These are phyloP conservation scores for Echeveria elegans DNA, from an alignment of 164 flowering plant species.

Conservation along the genomic window DNA sequence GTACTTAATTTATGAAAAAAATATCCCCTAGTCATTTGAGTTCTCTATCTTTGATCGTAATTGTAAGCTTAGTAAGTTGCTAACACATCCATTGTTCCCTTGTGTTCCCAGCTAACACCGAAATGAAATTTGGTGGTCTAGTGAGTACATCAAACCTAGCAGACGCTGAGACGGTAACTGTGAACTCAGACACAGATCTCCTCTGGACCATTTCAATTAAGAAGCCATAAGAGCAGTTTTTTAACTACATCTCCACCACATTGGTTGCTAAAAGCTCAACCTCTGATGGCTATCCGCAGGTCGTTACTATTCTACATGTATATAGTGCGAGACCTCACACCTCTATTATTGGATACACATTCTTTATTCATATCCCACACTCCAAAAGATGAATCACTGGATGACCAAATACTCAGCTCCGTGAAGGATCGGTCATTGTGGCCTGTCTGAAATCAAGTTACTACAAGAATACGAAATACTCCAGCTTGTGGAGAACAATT, in stretches of 20 bases:
- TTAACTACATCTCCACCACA: too few relatives aligned
- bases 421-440: too few relatives aligned
- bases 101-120: conserved; percentile 49
- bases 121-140: conserved; percentile 76
- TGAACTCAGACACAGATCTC: conserved; percentile 68
- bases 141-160: conserved; percentile 82
- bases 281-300: neutral
- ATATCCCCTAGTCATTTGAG: too few relatives aligned
- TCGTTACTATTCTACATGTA: neutral
- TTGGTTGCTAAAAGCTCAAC: too few relatives aligned
- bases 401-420: neutral
- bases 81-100: neutral
- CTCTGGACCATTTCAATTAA: conserved; percentile 89
- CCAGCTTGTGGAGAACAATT: too few relatives aligned
- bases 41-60: too few relatives aligned
- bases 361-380: neutral
- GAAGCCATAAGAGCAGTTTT: conserved; percentile 11
- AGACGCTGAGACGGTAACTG: conserved; percentile 52
- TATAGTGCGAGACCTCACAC: neutral
- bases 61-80: neutral
- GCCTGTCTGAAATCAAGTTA: neutral
- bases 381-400: neutral
- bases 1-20: neutral
- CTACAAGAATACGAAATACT: too few relatives aligned
- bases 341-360: neutral